A percentile compares a stretch with the other conserved stretches of the same genome.
Conservation (phyloP, 495 filamentous ascomycete species). For the Penicillium malachiteum region DNA sequence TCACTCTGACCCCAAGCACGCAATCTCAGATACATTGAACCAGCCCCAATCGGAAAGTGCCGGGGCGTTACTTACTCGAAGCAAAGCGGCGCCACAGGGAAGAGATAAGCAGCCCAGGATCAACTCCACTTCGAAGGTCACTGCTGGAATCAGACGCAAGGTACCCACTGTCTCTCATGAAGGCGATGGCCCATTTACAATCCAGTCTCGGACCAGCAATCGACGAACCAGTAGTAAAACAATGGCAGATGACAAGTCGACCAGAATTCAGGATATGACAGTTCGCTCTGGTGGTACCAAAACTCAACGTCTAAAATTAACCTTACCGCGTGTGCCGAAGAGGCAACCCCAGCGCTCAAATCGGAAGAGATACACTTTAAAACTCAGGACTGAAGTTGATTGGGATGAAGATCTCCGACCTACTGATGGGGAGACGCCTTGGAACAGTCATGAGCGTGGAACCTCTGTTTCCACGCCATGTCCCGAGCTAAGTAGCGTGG, state of each 20-base stretch:
- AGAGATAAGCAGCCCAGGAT: no score
- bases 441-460: background rate
- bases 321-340: background rate
- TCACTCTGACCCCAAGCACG: constrained; percentile 10
- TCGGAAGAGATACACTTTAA: constrained; percentile 6
- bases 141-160: no score
- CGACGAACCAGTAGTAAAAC: background rate
- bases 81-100: no score
- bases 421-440: constrained; percentile 21
- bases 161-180: background rate
- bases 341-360: constrained; percentile 8
- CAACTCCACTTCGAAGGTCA: no score
- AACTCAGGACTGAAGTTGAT: constrained; percentile 24
- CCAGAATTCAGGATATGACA: background rate
- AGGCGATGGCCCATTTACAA: background rate
- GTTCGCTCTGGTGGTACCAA: background rate
- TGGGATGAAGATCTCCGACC: constrained; percentile 38
- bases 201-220: background rate
- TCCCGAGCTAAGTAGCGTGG: constrained; percentile 3
- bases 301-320: background rate
- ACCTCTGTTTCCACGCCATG: constrained; percentile 18
- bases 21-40: background rate
- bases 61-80: background rate
- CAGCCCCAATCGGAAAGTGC: background rate
- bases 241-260: background rate